Evolutionary conservation across 139 green algal genomes (phyloP).

Genomic region (Penium margaritaceum): DNA sequence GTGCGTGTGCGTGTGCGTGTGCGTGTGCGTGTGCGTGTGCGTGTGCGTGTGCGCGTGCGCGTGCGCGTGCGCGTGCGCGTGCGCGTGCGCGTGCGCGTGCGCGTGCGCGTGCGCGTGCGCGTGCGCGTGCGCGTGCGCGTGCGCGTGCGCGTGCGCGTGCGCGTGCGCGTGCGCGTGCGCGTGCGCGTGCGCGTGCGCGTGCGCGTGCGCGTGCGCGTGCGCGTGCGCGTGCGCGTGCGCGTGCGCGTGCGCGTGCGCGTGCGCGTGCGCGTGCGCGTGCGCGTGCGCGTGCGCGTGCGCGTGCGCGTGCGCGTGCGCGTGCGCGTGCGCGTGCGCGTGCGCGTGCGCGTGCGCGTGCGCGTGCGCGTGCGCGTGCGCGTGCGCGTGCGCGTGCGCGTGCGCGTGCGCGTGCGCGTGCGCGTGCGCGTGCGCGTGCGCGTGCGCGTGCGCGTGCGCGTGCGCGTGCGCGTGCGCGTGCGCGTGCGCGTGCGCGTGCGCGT

Average conservation of each 20-base stretch:
- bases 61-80: neutral
- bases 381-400: neutral
- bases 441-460: neutral
- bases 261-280: neutral
- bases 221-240: neutral
- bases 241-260: neutral
- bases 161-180: neutral
- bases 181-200: neutral
- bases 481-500: neutral
- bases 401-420: neutral
- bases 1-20: no score
- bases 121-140: neutral
- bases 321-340: neutral
- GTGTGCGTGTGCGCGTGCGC: neutral
- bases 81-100: neutral
- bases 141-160: neutral
- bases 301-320: neutral
- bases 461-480: neutral
- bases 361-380: neutral
- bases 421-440: neutral
- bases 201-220: neutral
- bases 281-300: neutral
- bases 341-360: neutral
- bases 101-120: neutral
- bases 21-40: neutral